phyloP scores from a whole-genome alignment of 805 yeast genomes.

The Saccharomyces cerevisiae region DNA sequence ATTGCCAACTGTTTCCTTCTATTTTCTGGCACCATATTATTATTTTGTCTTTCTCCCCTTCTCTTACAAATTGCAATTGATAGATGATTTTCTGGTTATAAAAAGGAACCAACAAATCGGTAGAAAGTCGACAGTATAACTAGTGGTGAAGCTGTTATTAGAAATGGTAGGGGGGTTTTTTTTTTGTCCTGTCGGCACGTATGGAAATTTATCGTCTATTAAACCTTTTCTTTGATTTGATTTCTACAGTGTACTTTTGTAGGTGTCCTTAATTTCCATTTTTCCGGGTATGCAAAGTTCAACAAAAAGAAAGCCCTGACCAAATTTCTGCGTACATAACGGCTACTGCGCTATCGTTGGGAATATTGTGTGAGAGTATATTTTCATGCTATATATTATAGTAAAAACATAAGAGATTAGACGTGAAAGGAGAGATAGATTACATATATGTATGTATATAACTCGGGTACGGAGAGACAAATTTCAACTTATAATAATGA shows the following conservation, averaged over 20 bases:
- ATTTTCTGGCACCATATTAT: not conserved
- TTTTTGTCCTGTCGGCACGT: not conserved
- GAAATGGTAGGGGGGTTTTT: not conserved
- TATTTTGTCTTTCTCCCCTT: not conserved
- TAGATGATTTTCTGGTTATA: not conserved
- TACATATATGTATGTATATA: not conserved
- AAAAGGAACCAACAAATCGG: not conserved
- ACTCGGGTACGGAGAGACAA: not conserved
- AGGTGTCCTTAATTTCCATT: not conserved
- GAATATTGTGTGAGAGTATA: not conserved
- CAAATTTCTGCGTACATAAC: not conserved
- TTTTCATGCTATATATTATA: not conserved
- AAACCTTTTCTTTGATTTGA: not conserved
- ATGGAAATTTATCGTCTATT: not conserved
- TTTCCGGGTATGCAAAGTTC: not conserved
- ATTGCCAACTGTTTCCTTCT: conserved; percentile 12
- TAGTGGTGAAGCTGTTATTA: not conserved
- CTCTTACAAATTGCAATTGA: not conserved
- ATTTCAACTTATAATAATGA: not conserved
- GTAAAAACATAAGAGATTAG: not conserved
- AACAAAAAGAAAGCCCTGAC: not conserved
- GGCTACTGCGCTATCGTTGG: not conserved
- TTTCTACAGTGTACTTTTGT: not conserved
- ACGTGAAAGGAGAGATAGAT: not conserved
- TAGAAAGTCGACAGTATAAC: not conserved